Base-by-base conservation (phyloP, 371 early-diverging fungal species). In the Haplosporangium sp. region DNA sequence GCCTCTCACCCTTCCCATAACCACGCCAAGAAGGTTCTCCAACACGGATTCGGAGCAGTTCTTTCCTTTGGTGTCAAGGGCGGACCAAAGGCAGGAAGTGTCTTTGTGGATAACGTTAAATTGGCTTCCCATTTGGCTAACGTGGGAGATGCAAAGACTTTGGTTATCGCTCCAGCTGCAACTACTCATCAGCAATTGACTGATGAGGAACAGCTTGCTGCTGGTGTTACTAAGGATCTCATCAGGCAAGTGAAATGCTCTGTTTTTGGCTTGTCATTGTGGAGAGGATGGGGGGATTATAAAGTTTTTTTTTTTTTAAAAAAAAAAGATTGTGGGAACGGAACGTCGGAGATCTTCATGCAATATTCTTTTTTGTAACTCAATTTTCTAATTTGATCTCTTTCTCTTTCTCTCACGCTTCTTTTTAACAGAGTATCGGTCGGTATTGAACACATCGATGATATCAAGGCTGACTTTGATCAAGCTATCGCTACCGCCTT, bases 381-480 rank as follows among this genome's bases (percentile, higher is more conserved):
- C 27, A 27, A 27, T 27, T 48, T 50, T 34, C 45, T 56, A 17
- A 59, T 65, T 57, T 11, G 52, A 34, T 53, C 55, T 35, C 9
- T 53, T 55, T 27, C 15, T 34, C 7, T 55, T 34, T 55, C 10
- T 55, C 34, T 10, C 34, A 27, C 34, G 8, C 55, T 44, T 13
- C 57, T 40, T 17, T 13, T 19, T 44, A 68, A 69, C 48, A 75
- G 76, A 68, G 94, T 96, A 6, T 92, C 92, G 7, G 94, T 96
- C 65, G 97, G 96, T 42, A 85, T 95, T 52, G 96, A 96, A 88
- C 94, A 96, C 77, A 96, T 96, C 75, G 94, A 95, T 58, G 97
- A 96, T 74, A 95, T 96, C 84, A 94, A 90, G 77, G 91, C 86
- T 65, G 94, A 93, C 72, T 91, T 93, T 84, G 87, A 85, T 8